A percentile compares a stretch with the other conserved stretches of the same genome.
phyloP scores from a whole-genome alignment of 2,329 filamentous ascomycete species.

The Ophiostoma sp. region DNA sequence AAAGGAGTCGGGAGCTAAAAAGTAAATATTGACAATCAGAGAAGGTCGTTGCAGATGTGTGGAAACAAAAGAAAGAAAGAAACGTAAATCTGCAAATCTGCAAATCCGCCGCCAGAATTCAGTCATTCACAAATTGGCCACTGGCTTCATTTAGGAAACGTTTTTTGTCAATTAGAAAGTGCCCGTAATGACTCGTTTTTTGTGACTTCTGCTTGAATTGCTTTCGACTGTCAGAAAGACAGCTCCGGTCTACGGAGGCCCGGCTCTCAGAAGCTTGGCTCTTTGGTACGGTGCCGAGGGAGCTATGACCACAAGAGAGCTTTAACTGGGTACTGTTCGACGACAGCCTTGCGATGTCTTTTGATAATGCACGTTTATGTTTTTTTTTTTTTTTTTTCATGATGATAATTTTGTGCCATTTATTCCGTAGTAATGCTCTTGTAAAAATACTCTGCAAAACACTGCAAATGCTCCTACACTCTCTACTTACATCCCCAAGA shows the following conservation, averaged over 20 bases:
- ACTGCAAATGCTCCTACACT: not conserved
- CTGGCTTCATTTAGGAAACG: not conserved
- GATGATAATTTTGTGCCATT: not conserved
- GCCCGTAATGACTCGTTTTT: not conserved
- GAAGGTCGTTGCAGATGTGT: not conserved
- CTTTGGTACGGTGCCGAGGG: not conserved
- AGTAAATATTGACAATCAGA: conserved; percentile 5
- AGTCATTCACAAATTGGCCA: not conserved
- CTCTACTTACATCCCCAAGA: conserved; percentile 13
- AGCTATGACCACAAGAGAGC: not conserved
- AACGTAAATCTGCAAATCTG: not conserved
- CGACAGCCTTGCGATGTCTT: not conserved
- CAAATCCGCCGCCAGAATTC: not conserved
- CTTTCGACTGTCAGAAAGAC: not conserved
- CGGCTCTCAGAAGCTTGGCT: not conserved
- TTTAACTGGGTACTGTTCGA: not conserved
- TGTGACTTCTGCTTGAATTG: not conserved
- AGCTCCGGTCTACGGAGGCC: conserved; percentile 9
- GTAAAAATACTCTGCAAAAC: not conserved
- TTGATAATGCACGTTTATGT: not conserved
- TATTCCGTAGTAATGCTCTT: not conserved
- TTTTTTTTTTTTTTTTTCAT: not conserved
- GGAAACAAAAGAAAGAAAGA: not conserved
- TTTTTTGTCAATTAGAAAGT: not conserved
- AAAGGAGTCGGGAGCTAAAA: not conserved